Percentiles rank a stretch among this genome's conserved stretches.
phyloP scores from a whole-genome alignment of 768 basidiomycete species.

The Mycena polygramma region DNA sequence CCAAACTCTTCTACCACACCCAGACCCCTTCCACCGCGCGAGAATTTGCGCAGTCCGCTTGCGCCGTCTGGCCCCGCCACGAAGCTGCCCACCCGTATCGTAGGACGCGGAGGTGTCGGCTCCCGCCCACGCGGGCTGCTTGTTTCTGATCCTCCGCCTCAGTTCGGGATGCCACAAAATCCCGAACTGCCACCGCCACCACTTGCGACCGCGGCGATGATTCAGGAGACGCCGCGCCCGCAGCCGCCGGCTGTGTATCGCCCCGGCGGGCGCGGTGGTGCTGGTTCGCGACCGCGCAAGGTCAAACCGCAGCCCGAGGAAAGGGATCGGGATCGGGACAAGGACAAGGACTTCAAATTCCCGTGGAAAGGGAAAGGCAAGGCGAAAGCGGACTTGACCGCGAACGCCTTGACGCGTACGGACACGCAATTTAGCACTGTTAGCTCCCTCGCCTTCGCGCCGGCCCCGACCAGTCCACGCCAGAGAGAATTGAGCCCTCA shows the following conservation, averaged over 20 bases:
- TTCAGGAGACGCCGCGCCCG: constrained; percentile 5
- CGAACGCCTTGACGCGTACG: constrained; percentile 18
- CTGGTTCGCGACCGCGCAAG: constrained; percentile 27
- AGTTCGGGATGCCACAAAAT: not conserved
- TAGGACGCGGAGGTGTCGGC: constrained; percentile 28
- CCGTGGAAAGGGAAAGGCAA: constrained; percentile 31
- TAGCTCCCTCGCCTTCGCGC: constrained; percentile 20
- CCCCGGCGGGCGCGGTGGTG: constrained; percentile 30
- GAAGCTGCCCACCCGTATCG: constrained; percentile 15
- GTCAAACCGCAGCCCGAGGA: constrained; percentile 4
- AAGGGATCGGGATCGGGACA: no score
- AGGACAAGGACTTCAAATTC: constrained; percentile 15
- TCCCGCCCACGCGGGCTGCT: constrained; percentile 23
- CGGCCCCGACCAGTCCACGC: not conserved
- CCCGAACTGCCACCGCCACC: not conserved
- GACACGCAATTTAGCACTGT: constrained; percentile 10
- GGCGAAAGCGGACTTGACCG: not conserved
- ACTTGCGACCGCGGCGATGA: not conserved
- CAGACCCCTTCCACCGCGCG: not conserved
- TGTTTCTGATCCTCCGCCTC: not conserved
- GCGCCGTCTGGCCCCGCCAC: not conserved
- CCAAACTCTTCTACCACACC: not conserved
- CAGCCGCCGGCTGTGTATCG: constrained; percentile 8
- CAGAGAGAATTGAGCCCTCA: constrained; percentile 14
- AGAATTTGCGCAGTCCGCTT: not conserved